These are phyloP conservation scores for Plasmodium vivax DNA, from an alignment of 169 alveolate genomes.

Conservation along the genomic window DNA sequence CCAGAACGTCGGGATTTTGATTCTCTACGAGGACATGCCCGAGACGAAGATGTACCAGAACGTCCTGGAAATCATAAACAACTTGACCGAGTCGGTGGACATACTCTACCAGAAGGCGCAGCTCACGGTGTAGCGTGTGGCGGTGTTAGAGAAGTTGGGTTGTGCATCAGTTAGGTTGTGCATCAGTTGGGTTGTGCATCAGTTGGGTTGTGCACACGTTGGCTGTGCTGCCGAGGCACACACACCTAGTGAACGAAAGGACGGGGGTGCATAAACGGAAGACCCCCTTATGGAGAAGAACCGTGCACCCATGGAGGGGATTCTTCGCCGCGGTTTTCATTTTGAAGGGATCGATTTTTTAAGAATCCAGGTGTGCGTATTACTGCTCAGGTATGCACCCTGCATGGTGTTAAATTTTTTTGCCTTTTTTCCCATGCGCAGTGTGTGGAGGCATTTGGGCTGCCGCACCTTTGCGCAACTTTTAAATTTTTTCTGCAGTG, in stretches of 20 bases:
- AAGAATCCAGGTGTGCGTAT: background rate
- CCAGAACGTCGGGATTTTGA: conserved; percentile 90
- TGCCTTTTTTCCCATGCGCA: background rate
- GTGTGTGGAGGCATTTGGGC: background rate
- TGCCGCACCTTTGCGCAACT: background rate
- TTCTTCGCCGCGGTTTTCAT: background rate
- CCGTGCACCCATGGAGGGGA: background rate
- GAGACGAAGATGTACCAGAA: conserved; percentile 82
- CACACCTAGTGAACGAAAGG: background rate
- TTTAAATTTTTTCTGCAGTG: background rate
- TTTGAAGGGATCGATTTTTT: background rate
- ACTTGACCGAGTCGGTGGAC: conserved; percentile 87
- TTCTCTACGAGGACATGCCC: conserved; percentile 87
- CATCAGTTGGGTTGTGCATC: background rate
- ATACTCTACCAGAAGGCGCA: conserved; percentile 87
- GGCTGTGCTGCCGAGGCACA: background rate
- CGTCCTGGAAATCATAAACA: conserved; percentile 81
- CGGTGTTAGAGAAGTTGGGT: too few species aligned
- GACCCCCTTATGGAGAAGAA: background rate
- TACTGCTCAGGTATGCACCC: background rate
- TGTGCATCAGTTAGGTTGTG: background rate
- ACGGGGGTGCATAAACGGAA: background rate
- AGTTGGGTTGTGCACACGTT: background rate
- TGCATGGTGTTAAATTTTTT: background rate
- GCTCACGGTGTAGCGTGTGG: conserved; percentile 75